Conservation (phyloP, 2,329 filamentous ascomycete genomes). For the Fusarium neocosmosporiellum region DNA sequence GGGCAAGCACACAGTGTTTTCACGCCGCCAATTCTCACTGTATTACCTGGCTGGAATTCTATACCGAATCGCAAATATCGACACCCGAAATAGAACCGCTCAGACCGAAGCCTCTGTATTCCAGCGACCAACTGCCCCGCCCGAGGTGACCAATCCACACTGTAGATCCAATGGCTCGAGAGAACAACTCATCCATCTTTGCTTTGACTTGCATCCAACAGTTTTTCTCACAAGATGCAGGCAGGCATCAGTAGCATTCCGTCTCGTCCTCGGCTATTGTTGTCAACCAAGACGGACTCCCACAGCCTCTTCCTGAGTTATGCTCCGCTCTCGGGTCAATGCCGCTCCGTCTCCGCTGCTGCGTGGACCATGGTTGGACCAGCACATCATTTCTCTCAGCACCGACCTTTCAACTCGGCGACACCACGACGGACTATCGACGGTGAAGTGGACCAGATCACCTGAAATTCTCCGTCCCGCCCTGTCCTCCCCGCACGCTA, state of each 20-base stretch:
- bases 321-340: neutral
- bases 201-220: neutral
- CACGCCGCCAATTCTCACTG: neutral
- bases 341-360: neutral
- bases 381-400: slow-evolving; percentile 1
- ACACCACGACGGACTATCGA: neutral
- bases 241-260: neutral
- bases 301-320: slow-evolving; percentile 1
- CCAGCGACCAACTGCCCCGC: neutral
- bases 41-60: slow-evolving; percentile 1
- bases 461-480: neutral
- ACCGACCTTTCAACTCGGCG: neutral
- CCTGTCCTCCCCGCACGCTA: neutral
- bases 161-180: neutral
- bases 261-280: neutral
- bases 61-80: neutral
- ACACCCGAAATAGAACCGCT: neutral
- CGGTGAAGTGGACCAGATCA: slow-evolving; percentile 5
- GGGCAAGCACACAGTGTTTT: neutral
- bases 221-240: neutral
- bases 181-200: neutral
- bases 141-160: neutral
- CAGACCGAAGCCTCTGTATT: neutral
- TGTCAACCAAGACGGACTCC: neutral
- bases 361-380: neutral